A percentile compares a stretch with the other conserved stretches of the same genome.
Evolutionary conservation across 2,329 filamentous ascomycete genomes (phyloP).

Genomic region (Sordariomycetes sp.): DNA sequence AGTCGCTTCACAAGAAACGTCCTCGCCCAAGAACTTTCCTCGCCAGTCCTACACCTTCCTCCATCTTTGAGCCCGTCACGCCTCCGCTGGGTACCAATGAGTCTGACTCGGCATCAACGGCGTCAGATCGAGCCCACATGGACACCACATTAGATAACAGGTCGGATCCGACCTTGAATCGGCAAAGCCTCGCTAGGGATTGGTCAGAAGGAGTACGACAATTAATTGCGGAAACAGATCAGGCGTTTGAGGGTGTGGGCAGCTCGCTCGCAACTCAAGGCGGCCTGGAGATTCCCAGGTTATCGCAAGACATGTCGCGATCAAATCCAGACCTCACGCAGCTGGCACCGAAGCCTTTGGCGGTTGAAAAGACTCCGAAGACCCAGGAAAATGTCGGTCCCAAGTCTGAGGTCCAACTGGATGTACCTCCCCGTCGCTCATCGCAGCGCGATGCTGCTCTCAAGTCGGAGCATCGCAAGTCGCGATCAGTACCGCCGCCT

Average conservation of each 20-base stretch:
- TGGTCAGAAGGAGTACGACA: conserved; percentile 4
- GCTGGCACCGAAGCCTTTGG: background rate
- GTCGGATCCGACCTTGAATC: background rate
- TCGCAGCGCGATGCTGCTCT: background rate
- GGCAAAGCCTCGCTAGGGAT: background rate
- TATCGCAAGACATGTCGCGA: conserved; percentile 2
- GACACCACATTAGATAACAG: background rate
- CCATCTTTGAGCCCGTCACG: background rate
- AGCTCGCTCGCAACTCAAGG: too few relatives aligned
- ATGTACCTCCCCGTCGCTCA: background rate
- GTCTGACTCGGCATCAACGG: background rate
- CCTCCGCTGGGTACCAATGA: background rate
- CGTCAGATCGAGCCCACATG: background rate
- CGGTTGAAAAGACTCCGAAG: background rate
- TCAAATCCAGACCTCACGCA: conserved; percentile 1
- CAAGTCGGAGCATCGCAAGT: conserved; percentile 2
- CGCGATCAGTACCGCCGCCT: conserved; percentile 3
- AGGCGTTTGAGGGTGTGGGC: conserved; percentile 4
- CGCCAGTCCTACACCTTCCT: background rate
- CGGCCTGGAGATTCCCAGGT: too few relatives aligned
- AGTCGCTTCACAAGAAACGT: too few relatives aligned
- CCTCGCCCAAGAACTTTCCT: background rate
- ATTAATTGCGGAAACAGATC: conserved; percentile 6
- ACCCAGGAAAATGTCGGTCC: background rate
- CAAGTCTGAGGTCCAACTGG: background rate